These are phyloP conservation scores for Diaporthe sp. DNA, from an alignment of 2,329 filamentous ascomycete genomes.

Conservation along the genomic window DNA sequence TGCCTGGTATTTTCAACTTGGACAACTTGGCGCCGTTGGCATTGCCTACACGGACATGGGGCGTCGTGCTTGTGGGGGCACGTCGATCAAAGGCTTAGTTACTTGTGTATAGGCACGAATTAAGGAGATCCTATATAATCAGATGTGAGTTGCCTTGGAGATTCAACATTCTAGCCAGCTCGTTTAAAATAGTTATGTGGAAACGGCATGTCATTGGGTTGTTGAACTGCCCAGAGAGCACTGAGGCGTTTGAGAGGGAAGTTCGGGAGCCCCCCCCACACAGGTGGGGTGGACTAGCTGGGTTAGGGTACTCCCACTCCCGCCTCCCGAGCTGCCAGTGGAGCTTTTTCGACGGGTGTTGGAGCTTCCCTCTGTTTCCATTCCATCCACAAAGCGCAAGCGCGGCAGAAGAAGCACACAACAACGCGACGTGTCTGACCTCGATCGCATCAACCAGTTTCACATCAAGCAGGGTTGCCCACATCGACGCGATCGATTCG, in stretches of 20 bases:
- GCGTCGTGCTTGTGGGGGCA: too few relatives aligned
- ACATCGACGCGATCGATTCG: background rate
- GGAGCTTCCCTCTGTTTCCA: conserved; percentile 20
- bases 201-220: background rate
- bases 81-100: too few relatives aligned
- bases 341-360: conserved; percentile 5
- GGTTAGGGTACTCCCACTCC: conserved; percentile 9
- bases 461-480: background rate
- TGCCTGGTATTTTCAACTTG: too few relatives aligned
- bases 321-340: conserved; percentile 13
- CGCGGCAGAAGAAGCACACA: conserved; percentile 35
- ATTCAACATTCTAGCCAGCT: too few relatives aligned
- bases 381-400: background rate
- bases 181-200: too few relatives aligned
- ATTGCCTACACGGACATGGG: too few relatives aligned
- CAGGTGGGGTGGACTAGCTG: background rate
- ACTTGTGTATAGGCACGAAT: too few relatives aligned
- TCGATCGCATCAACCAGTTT: conserved; percentile 21
- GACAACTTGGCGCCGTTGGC: too few relatives aligned
- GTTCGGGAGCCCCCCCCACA: too few relatives aligned
- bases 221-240: background rate
- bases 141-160: too few relatives aligned
- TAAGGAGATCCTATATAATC: too few relatives aligned
- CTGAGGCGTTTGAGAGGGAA: background rate
- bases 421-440: background rate